Percentiles rank a stretch among this genome's conserved stretches.
Evolutionary conservation across 805 yeast species (phyloP).

Genomic region (Kuraishia molischiana): DNA sequence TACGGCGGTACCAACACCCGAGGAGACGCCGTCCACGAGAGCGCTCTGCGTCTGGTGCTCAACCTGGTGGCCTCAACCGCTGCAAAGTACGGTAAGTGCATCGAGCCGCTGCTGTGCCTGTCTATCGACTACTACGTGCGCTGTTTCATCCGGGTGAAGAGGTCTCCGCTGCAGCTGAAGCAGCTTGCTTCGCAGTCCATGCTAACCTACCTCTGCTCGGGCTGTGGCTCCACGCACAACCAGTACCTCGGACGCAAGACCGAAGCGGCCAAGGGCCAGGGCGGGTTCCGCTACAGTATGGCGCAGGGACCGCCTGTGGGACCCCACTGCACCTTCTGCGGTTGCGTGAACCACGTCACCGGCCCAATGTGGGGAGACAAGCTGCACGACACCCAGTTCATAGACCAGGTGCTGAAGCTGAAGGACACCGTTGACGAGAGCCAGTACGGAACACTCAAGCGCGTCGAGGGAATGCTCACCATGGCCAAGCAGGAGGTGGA

Average conservation of each 20-base stretch:
- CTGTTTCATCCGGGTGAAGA: slow-evolving; percentile 66
- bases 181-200: slow-evolving; percentile 67
- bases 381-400: slow-evolving; percentile 61
- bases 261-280: slow-evolving; percentile 24
- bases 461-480: slow-evolving; percentile 90
- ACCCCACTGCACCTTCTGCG: slow-evolving; percentile 61
- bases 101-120: slow-evolving; percentile 79
- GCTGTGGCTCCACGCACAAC: slow-evolving; percentile 64
- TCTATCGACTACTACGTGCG: slow-evolving; percentile 92
- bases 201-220: slow-evolving; percentile 75
- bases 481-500: slow-evolving; percentile 65
- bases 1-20: slow-evolving; percentile 91
- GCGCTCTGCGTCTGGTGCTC: slow-evolving; percentile 79
- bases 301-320: slow-evolving; percentile 59
- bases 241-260: slow-evolving; percentile 69
- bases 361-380: slow-evolving; percentile 97
- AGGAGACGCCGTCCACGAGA: slow-evolving; percentile 84
- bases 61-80: slow-evolving; percentile 72
- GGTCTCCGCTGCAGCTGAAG: slow-evolving; percentile 77
- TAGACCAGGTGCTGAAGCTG: slow-evolving; percentile 51
- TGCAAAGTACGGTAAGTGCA: slow-evolving; percentile 77
- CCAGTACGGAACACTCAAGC: slow-evolving; percentile 66
- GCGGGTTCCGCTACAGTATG: slow-evolving; percentile 36
- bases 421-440: slow-evolving; percentile 29
- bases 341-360: slow-evolving; percentile 59